Conservation (phyloP, 73 alveolate genomes). For the Paramecium primaurelia region DNA sequence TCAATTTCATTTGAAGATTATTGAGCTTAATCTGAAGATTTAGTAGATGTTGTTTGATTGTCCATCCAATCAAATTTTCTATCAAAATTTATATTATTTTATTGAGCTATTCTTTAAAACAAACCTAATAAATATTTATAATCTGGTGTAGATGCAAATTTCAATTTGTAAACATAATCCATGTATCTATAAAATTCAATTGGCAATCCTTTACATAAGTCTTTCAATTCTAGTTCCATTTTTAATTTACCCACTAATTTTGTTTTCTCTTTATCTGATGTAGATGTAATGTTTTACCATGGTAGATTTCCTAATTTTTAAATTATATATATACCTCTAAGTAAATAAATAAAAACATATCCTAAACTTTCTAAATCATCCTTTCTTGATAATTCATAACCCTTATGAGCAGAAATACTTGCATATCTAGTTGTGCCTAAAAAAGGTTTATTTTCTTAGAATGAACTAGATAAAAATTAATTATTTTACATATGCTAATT, state of each 20-base stretch:
- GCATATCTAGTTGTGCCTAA: conserved; percentile 83
- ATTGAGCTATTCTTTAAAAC: conserved; percentile 63
- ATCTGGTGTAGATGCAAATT: conserved; percentile 83
- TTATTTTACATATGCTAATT: not conserved
- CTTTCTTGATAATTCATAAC: conserved; percentile 86
- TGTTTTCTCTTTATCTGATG: conserved; percentile 87
- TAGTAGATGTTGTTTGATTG: not conserved
- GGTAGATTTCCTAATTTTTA: conserved; percentile 78
- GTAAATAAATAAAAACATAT: conserved; percentile 73
- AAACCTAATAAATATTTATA: conserved; percentile 68
- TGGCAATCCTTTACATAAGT: conserved; percentile 77
- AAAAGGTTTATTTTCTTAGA: conserved; percentile 56
- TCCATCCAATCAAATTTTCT: conserved; percentile 72
- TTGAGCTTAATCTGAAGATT: not conserved
- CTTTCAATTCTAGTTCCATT: conserved; percentile 75
- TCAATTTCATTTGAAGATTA: not conserved
- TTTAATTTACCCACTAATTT: conserved; percentile 82
- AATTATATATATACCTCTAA: conserved; percentile 72
- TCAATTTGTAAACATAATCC: conserved; percentile 65
- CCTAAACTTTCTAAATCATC: conserved; percentile 82
- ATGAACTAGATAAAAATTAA: not conserved
- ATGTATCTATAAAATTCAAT: conserved; percentile 45
- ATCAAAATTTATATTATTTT: conserved; percentile 65
- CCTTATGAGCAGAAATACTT: conserved; percentile 76
- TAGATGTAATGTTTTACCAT: conserved; percentile 93